phyloP scores from a whole-genome alignment of 2,329 filamentous ascomycete genomes.

The Rosellinia necatrix region DNA sequence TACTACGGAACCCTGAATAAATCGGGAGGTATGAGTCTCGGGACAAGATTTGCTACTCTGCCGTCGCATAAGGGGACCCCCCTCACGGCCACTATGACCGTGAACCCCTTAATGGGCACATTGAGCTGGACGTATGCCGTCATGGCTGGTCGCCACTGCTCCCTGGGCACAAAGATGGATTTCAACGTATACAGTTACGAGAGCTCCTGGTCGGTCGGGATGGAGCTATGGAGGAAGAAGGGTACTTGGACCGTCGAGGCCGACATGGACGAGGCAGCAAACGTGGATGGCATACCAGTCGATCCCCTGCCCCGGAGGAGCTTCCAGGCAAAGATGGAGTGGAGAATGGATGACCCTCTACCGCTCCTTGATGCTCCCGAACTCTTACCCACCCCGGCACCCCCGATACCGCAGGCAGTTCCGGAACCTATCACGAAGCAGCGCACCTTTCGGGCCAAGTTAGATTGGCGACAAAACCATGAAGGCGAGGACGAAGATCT shows the following conservation, averaged over 20 bases:
- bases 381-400: not conserved
- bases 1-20: conserved; percentile 97
- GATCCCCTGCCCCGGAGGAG: conserved; percentile 44
- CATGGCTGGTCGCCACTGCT: conserved; percentile 79
- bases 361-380: conserved; percentile 12
- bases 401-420: not conserved
- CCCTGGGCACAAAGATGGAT: conserved; percentile 87
- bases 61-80: conserved; percentile 82
- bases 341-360: conserved; percentile 39
- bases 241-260: conserved; percentile 47
- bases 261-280: conserved; percentile 43
- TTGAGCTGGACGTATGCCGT: conserved; percentile 91
- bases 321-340: conserved; percentile 59
- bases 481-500: conserved; percentile 55
- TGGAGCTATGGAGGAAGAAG: conserved; percentile 85
- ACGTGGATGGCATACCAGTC: conserved; percentile 30
- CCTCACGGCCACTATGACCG: conserved; percentile 87
- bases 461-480: conserved; percentile 48
- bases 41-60: conserved; percentile 86
- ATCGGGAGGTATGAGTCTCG: conserved; percentile 87
- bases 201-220: conserved; percentile 87
- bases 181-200: conserved; percentile 99
- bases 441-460: conserved; percentile 58
- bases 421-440: conserved; percentile 24
- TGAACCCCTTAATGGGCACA: conserved; percentile 94